Conservation (phyloP, 805 yeast genomes). For the Nakazawaea populi region DNA sequence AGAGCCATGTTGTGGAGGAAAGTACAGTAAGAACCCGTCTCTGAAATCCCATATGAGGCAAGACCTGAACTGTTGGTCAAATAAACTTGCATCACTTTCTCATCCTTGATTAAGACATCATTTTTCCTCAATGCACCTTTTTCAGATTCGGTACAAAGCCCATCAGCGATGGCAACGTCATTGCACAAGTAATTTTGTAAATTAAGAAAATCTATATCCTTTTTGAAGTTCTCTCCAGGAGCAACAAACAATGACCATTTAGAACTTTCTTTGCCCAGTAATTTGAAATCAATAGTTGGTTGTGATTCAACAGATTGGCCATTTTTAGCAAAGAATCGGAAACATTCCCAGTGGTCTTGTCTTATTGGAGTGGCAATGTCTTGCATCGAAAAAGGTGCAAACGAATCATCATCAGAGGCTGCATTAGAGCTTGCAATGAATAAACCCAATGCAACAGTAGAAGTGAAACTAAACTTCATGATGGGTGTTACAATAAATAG, state of each 20-base stretch:
- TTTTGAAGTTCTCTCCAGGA: background rate
- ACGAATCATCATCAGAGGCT: background rate
- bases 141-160: background rate
- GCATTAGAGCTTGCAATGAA: background rate
- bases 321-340: background rate
- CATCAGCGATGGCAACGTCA: background rate
- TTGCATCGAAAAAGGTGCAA: no score
- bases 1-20: background rate
- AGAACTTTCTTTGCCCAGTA: background rate
- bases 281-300: background rate
- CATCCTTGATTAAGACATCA: background rate
- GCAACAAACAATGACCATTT: background rate
- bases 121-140: background rate
- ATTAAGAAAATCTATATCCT: background rate
- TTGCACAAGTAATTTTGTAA: background rate
- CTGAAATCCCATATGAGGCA: background rate
- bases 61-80: background rate
- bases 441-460: background rate
- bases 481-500: no score
- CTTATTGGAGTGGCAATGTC: background rate
- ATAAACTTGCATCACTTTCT: background rate
- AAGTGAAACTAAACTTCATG: no score
- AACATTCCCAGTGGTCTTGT: background rate
- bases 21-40: constrained; percentile 3
- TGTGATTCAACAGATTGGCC: background rate